Base-by-base conservation (phyloP, 345 rosid genomes). In the Cardiospermum halicacabum region DNA sequence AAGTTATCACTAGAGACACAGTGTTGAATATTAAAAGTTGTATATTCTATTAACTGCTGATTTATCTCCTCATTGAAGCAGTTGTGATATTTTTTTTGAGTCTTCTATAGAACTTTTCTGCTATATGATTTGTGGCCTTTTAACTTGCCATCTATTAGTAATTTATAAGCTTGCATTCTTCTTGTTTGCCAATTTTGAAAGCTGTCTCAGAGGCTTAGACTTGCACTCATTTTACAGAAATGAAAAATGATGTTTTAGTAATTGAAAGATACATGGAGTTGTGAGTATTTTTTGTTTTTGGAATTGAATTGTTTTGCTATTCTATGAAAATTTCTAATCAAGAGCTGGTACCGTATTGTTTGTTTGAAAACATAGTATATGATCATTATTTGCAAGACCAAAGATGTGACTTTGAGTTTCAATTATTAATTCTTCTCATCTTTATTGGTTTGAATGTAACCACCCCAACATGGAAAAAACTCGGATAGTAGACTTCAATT, bases 251-350 rank as follows among this genome's bases (percentile, higher is more conserved):
- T 40, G 70, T n/a, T n/a, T n/a, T n/a, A n/a, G n/a, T 19, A 48
- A 54, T 78, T 9, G 47, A 66, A 57, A 71, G 74, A 9, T 53
- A 32, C 51, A 31, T 71, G 56, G 49, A 56, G 56, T 56, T 74
- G 69, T 59, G 22, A 62, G 4, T 71, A 64, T 16, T 61, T 21
- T 37, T 60, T 61, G 58, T 51, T 54, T 63, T 67, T 16, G 76
- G 56, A 62, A 64, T 30, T 51, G 57, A 65, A 37, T 7, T 37
- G 42, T n/a, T n/a, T n/a, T n/a, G n/a, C n/a, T n/a, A n/a, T n/a
- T n/a, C n/a, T n/a, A n/a, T n/a, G n/a, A n/a, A n/a, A n/a, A n/a
- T n/a, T n/a, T n/a, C n/a, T n/a, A n/a, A n/a, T n/a, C n/a, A 34
- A 34, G 6, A 11, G 39, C 7, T 2, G 39, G 39, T n/a, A n/a